Evolutionary conservation across 2,329 filamentous ascomycete genomes (phyloP), one percentile per base, ranked within the genome.

Genomic region (Aspergillus ruber): DNA sequence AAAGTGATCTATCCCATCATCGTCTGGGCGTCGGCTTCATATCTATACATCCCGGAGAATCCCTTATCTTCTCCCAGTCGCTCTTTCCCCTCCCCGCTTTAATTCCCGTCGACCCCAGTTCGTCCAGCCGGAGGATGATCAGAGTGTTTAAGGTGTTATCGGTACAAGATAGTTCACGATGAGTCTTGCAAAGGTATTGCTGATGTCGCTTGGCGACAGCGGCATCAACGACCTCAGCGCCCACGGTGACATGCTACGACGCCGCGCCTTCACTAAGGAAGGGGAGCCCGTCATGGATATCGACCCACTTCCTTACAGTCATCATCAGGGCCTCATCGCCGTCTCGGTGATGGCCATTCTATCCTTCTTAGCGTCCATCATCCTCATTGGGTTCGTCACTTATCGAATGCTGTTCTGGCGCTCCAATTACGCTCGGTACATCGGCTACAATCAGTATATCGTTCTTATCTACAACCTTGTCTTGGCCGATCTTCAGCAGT

Each of bases 381-480:
- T 52, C 2, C 64, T 79, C 4, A 66, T 78, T 5, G 49, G 50
- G 9, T 77, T 77, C 61, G 73, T 79, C 50, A 76, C 75, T 8
- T 73, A 75, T 51, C 72, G 75, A 20, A 60, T 79, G n/a, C 56
- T 78, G 27, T 72, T 73, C 50, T 78, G 75, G 75, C 66, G 71
- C 42, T 67, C 64, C 46, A 70, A 70, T 50, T 75, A 76, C 55
- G 59, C 66, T 35, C 64, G 72, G 51, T 74, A 75, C 49, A 74
- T 78, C 45, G 74, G 75, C 50, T 74, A 77, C 60, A 79, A 79
- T 53, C 75, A 79, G 61, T 78, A 76, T 46, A 64, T 79, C n/a
- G 60, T 78, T 35, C 68, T 79, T 20, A 77, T 78, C 44, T 78
- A 75, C 60, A 78, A 78, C 48, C 67, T 79, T 12, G 62, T 78